Base-by-base conservation (phyloP, 2,329 filamentous ascomycete genomes). In the Alternaria solani region DNA sequence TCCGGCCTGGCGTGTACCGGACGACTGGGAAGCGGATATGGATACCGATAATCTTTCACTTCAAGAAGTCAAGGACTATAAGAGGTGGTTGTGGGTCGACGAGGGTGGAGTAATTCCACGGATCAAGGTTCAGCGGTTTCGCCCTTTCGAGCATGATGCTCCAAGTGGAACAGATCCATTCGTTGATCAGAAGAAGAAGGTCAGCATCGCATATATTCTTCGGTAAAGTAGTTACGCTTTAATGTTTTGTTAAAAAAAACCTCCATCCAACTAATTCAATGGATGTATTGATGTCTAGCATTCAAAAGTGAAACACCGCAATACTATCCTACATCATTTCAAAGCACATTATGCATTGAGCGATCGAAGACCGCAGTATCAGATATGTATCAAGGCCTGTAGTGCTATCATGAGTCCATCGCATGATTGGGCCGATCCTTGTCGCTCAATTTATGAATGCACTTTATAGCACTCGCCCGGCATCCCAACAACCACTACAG, bases 371-470 rank as follows among this genome's bases (percentile, higher is more conserved):
- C n/a, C 28, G 23, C 7, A 5, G 25, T 18, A 38, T 2, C 16
- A 36, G 5, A 11, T 16, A 14, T 23, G 3, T 14, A 7, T 14
- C 14, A 36, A 9, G 16, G 18, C 8, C n/a, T 42, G 7, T 16
- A 23, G 23, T 52, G 39, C 42, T 54, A 18, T 38, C 14, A 41
- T 38, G 52, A 12, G 9, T 20, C 16, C 14, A 14, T n/a, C n/a
- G 18, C 41, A 26, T 51, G 30, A 57, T 57, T 57, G 55, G 55
- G n/a, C 18, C 20, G 46, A 34, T 36, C 39, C 46, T 43, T 20
- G 34, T 57, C 46, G 47, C 46, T 42, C 43, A 59, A 59, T 59
- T 11, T 59, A n/a, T 44, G 30, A 38, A 42, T 32, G 20, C 51
- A 55, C 42, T 55, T 20, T 42, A 55, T 36, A n/a, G 38, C 51